Conservation (phyloP, 179 eudicot species). For the Silene vulgaris region DNA sequence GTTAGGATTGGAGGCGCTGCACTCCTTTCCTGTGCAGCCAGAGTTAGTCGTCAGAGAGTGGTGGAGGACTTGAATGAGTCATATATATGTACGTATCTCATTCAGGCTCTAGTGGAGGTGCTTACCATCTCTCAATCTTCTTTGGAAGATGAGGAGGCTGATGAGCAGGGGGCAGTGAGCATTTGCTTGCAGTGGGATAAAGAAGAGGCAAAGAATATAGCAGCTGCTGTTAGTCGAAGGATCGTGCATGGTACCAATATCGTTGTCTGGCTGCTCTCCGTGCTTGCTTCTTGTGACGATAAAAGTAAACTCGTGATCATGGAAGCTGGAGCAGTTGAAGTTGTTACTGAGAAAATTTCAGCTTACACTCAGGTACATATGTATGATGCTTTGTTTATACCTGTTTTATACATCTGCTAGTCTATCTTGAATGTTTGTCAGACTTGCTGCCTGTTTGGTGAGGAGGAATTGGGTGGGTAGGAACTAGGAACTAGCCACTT, state of each 20-base stretch:
- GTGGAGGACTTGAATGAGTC: slow-evolving; percentile 64
- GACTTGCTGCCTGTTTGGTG: slow-evolving; percentile 11
- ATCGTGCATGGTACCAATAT: slow-evolving; percentile 55
- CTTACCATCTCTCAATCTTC: slow-evolving; percentile 41
- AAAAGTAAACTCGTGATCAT: slow-evolving; percentile 57
- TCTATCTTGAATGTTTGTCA: not conserved
- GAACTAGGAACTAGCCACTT: slow-evolving; percentile 1
- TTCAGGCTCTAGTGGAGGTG: slow-evolving; percentile 85
- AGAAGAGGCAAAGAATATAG: slow-evolving; percentile 40
- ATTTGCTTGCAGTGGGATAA: slow-evolving; percentile 42
- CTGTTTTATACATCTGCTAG: slow-evolving; percentile 5
- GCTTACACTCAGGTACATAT: slow-evolving; percentile 53
- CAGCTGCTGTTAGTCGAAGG: slow-evolving; percentile 36
- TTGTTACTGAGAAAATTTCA: slow-evolving; percentile 71
- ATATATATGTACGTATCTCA: slow-evolving; percentile 44
- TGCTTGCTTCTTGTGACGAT: slow-evolving; percentile 70
- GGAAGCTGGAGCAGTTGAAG: slow-evolving; percentile 93
- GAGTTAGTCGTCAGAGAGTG: slow-evolving; percentile 61
- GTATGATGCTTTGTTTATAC: not conserved
- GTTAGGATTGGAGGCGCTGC: slow-evolving; percentile 85
- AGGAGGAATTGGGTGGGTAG: not conserved
- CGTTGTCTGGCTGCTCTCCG: slow-evolving; percentile 77
- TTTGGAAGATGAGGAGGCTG: slow-evolving; percentile 40
- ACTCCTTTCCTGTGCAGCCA: slow-evolving; percentile 78
- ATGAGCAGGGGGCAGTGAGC: slow-evolving; percentile 41